Percentiles rank a stretch among this genome's conserved stretches.
Evolutionary conservation across 768 basidiomycete species (phyloP).

Genomic region (Lactarius tabidus): DNA sequence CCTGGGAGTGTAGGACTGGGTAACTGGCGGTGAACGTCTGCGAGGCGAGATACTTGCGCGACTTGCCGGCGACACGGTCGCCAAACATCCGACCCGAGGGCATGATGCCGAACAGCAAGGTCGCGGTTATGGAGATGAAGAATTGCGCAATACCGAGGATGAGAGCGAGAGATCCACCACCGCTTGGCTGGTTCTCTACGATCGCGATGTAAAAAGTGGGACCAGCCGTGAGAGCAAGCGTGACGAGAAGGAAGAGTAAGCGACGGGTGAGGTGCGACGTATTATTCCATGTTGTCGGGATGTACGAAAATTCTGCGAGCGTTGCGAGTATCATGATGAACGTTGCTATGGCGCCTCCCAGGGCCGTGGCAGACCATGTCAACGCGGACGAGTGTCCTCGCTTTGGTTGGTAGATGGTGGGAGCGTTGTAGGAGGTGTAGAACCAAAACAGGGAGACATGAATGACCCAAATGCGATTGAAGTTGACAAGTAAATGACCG

Average conservation of each 20-base stretch:
- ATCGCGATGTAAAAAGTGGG: constrained; percentile 95
- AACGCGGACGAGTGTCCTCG: constrained; percentile 66
- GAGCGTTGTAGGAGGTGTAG: constrained; percentile 94
- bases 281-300: constrained; percentile 98
- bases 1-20: constrained; percentile 56
- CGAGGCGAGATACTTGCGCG: constrained; percentile 93
- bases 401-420: constrained; percentile 61
- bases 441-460: constrained; percentile 94
- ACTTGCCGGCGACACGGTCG: constrained; percentile 93
- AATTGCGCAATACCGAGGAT: constrained; percentile 97
- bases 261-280: constrained; percentile 93
- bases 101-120: constrained; percentile 83
- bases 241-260: constrained; percentile 82
- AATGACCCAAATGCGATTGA: constrained; percentile 99
- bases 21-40: constrained; percentile 99
- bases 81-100: constrained; percentile 99
- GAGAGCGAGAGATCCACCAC: constrained; percentile 68
- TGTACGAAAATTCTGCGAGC: constrained; percentile 92
- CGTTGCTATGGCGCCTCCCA: constrained; percentile 95
- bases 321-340: constrained; percentile 96
- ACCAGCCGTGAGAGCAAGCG: constrained; percentile 85
- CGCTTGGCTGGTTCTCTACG: constrained; percentile 53
- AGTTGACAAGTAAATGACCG: constrained; percentile 96
- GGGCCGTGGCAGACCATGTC: constrained; percentile 89
- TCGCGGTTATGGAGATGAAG: constrained; percentile 84